Conservation (phyloP, 768 basidiomycete genomes). For the Termitomyces sp. region DNA sequence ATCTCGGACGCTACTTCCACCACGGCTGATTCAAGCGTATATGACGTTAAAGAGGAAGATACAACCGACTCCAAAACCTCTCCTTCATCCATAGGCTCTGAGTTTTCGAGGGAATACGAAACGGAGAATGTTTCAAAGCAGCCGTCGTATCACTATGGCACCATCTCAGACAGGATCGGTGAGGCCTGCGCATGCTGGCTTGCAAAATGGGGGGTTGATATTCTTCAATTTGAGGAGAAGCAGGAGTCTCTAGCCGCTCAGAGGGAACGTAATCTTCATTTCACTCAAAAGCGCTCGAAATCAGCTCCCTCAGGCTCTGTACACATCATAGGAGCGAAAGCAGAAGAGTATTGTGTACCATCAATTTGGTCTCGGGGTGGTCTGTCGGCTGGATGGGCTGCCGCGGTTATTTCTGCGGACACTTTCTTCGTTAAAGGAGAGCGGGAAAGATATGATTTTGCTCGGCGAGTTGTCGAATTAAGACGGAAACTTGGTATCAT, state of each 20-base stretch:
- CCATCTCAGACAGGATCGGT: conserved; percentile 86
- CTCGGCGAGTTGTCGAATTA: conserved; percentile 69
- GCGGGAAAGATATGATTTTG: conserved; percentile 74
- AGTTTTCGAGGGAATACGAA: conserved; percentile 15
- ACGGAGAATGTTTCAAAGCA: conserved; percentile 10
- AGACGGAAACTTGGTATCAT: conserved; percentile 49
- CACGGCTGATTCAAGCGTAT: background rate
- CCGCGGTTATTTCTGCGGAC: conserved; percentile 71
- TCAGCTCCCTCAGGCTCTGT: conserved; percentile 12
- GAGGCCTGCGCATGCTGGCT: conserved; percentile 89
- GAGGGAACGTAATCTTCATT: background rate
- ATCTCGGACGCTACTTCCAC: conserved; percentile 3
- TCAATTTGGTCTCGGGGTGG: conserved; percentile 74
- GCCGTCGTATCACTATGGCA: conserved; percentile 70
- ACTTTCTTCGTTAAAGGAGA: conserved; percentile 76
- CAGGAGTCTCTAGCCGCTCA: conserved; percentile 10
- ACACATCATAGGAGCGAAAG: background rate
- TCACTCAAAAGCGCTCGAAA: conserved; percentile 16
- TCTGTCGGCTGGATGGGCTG: conserved; percentile 65
- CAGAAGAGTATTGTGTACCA: conserved; percentile 28
- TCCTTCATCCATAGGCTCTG: conserved; percentile 7
- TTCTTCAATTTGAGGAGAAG: conserved; percentile 60
- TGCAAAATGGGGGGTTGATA: conserved; percentile 76
- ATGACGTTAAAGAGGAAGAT: background rate
- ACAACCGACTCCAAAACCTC: background rate